Conservation (phyloP, 2,329 filamentous ascomycete species). For the Tolypocladium capitatum region DNA sequence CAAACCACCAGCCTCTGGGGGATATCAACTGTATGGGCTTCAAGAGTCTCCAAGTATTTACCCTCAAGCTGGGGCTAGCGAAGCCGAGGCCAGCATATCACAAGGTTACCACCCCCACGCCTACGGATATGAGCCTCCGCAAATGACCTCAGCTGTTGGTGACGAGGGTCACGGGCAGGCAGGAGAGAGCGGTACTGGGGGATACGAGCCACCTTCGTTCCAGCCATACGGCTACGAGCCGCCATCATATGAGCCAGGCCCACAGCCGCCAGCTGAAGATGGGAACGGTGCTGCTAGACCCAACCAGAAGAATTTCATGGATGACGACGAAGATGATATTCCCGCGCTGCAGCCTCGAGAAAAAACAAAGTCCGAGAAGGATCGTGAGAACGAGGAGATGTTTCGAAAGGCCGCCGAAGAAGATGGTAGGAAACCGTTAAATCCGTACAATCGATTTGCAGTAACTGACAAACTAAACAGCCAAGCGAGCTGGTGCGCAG, state of each 20-base stretch:
- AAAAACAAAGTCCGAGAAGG: slow-evolving; percentile 54
- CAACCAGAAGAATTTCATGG: slow-evolving; percentile 69
- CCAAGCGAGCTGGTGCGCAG: slow-evolving; percentile 44
- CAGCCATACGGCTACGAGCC: slow-evolving; percentile 47
- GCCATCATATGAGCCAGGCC: slow-evolving; percentile 41
- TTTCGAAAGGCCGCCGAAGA: slow-evolving; percentile 74
- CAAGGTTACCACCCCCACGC: slow-evolving; percentile 31
- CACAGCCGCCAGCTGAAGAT: slow-evolving; percentile 23
- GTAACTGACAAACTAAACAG: slow-evolving; percentile 22
- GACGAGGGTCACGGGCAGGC: slow-evolving; percentile 6
- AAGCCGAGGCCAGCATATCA: slow-evolving; percentile 7
- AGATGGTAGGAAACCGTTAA: slow-evolving; percentile 38
- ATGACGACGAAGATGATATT: slow-evolving; percentile 67
- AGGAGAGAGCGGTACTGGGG: slow-evolving; percentile 21
- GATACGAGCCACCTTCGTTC: slow-evolving; percentile 50
- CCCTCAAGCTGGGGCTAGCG: background rate
- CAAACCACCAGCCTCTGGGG: slow-evolving; percentile 4
- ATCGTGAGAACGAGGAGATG: slow-evolving; percentile 71
- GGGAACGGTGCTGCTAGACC: slow-evolving; percentile 40
- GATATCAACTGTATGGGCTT: slow-evolving; percentile 17
- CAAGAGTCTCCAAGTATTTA: slow-evolving; percentile 12
- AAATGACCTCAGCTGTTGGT: slow-evolving; percentile 14
- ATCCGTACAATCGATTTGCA: background rate
- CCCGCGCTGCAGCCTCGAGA: slow-evolving; percentile 35
- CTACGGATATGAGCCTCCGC: slow-evolving; percentile 39